Conservation (phyloP, 2,329 filamentous ascomycete genomes). For the Ophiostoma novo-ulmi region DNA sequence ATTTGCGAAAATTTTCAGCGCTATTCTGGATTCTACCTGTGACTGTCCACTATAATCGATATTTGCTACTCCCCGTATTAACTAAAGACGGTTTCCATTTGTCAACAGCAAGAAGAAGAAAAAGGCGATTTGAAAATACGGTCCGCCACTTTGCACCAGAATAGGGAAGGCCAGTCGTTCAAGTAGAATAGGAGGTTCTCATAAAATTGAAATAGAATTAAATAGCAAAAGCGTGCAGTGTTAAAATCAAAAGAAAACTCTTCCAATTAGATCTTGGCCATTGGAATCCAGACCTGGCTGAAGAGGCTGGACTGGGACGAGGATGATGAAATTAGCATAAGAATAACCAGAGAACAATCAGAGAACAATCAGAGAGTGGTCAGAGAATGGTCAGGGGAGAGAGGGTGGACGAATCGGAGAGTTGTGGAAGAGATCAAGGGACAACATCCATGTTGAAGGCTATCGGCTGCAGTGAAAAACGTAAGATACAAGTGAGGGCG, state of each 20-base stretch:
- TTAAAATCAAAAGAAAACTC: slow-evolving; percentile 3
- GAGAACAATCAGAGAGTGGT: too few species aligned
- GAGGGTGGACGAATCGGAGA: not conserved
- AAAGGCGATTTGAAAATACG: not conserved
- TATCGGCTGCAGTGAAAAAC: not conserved
- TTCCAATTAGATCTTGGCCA: not conserved
- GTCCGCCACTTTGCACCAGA: not conserved
- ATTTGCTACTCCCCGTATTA: not conserved
- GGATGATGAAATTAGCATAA: not conserved
- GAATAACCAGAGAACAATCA: too few species aligned
- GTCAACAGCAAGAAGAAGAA: not conserved
- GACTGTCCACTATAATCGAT: not conserved
- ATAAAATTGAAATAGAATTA: not conserved
- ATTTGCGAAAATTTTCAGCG: slow-evolving; percentile 10
- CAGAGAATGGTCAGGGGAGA: too few species aligned
- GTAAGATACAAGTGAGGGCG: not conserved
- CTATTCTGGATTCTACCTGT: not conserved
- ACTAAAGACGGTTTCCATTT: not conserved
- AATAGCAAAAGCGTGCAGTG: not conserved
- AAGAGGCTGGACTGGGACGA: too few species aligned
- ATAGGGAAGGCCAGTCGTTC: not conserved
- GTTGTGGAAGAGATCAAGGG: too few species aligned
- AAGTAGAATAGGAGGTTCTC: not conserved
- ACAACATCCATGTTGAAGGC: not conserved
- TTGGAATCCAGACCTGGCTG: slow-evolving; percentile 11